Evolutionary conservation across 768 basidiomycete species (phyloP).

Genomic region (Boletus rubropictus): DNA sequence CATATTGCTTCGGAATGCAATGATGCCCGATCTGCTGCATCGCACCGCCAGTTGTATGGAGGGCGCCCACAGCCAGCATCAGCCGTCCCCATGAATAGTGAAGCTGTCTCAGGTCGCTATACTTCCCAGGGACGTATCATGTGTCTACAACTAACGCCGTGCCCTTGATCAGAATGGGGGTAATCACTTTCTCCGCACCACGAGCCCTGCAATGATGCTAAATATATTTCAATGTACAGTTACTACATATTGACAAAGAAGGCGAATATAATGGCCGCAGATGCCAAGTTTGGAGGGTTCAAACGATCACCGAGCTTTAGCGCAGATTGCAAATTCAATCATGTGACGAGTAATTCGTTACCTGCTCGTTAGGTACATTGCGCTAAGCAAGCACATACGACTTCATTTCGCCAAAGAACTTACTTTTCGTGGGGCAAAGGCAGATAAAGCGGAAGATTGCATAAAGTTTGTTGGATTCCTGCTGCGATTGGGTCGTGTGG

Average conservation of each 20-base stretch:
- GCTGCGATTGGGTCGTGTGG: slow-evolving; percentile 12
- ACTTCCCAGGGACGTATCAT: neutral
- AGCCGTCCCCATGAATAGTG: too few relatives aligned
- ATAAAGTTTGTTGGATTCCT: slow-evolving; percentile 17
- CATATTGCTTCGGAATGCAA: neutral
- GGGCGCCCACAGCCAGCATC: neutral
- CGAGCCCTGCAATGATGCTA: neutral
- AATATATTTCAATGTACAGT: neutral
- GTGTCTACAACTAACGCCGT: neutral
- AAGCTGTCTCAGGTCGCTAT: neutral
- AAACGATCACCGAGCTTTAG: too few relatives aligned
- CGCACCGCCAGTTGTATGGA: too few relatives aligned
- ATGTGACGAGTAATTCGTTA: slow-evolving; percentile 23
- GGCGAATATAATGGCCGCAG: neutral
- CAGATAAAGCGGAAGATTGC: slow-evolving; percentile 22
- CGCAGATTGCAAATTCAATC: too few relatives aligned
- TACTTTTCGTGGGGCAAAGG: slow-evolving; percentile 9
- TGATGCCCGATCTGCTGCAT: too few relatives aligned
- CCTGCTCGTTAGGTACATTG: slow-evolving; percentile 20
- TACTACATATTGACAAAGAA: slow-evolving; percentile 5
- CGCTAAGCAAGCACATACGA: slow-evolving; percentile 10
- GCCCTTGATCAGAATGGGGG: neutral
- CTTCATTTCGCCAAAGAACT: slow-evolving; percentile 23
- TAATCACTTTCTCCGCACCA: neutral
- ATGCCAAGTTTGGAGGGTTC: too few relatives aligned